Base-by-base conservation (phyloP, 108 stramenopile species). In the Nannochloropsis salina region DNA sequence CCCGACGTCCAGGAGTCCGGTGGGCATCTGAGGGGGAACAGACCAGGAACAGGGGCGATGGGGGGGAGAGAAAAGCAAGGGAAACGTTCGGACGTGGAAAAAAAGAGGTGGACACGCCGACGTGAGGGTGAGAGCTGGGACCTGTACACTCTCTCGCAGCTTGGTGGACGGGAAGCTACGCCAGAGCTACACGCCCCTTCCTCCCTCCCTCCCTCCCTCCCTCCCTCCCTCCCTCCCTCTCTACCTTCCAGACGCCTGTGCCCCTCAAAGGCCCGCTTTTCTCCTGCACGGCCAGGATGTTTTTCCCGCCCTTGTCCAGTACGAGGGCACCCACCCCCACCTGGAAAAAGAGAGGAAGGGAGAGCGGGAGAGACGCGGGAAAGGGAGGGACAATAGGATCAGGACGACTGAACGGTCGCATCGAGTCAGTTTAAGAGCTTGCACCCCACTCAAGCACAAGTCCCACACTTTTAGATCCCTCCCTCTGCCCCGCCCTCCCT, bases 231-330 rank as follows among this genome's bases (percentile, higher is more conserved):
- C 44, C 83, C 82, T 82, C 86, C 9, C 82, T 87, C 3, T 85
- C 85, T 31, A 88, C 80, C 88, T 88, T 88, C 88, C 88, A 88
- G 12, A 88, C n/a, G 21, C 86, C 86, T 43, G 86, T 87, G 9
- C 86, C 86, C 11, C 83, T 41, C 44, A 87, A 81, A 9, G 86
- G 86, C n/a, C 86, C 86, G 79, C 82, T 22, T 79, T n/a, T 82
- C 42, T 42, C 41, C 82, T 41, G 41, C 18, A 45, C 42, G 44
- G 84, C 47, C 15, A 51, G 15, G 15, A 51, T 51, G 47, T 51
- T 12, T 15, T 51, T 51, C 47, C 47, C 47, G 15, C 47, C 15
- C 47, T 51, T 51, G 47, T 51, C 47, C 12, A 51, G 47, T 15
- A 51, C 47, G 12, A 51, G 15, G 47, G 47, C 47, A 51, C 47